These are phyloP conservation scores for Hyaloscypha finlandica DNA, from an alignment of 495 filamentous ascomycete species.

Conservation along the genomic window DNA sequence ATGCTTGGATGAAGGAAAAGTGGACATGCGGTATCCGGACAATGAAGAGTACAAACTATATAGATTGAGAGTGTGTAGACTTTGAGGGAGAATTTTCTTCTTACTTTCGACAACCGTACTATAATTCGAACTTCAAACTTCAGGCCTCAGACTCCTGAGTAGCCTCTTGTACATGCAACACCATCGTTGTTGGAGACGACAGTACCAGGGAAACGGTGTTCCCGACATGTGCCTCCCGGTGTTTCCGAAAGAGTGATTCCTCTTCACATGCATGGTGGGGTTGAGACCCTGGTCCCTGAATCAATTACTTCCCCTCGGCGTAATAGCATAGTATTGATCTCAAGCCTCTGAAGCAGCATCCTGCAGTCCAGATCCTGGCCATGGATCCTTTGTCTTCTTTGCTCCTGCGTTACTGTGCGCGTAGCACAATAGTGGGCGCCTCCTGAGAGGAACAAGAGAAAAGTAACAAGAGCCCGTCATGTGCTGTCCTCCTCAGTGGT, in stretches of 20 bases:
- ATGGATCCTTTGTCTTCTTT: neutral
- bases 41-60: too few species aligned
- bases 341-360: neutral
- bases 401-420: neutral
- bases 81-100: too few species aligned
- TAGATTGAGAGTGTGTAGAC: too few species aligned
- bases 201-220: neutral
- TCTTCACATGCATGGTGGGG: slow-evolving; percentile 1
- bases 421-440: neutral
- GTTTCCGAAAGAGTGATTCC: slow-evolving; percentile 3
- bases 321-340: neutral
- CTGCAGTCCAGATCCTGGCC: neutral
- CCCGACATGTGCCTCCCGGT: neutral
- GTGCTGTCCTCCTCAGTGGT: neutral
- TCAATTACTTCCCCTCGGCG: neutral
- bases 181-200: neutral
- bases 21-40: too few species aligned
- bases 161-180: neutral
- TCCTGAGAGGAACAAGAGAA: neutral
- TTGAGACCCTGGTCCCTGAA: neutral
- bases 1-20: too few species aligned
- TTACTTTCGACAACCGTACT: too few species aligned
- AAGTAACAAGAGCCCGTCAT: too few species aligned
- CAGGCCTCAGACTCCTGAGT: neutral
- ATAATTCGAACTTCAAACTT: too few species aligned